Conservation (phyloP, 1,284 basidiomycete species). For the Salmacisia buchloeana region DNA sequence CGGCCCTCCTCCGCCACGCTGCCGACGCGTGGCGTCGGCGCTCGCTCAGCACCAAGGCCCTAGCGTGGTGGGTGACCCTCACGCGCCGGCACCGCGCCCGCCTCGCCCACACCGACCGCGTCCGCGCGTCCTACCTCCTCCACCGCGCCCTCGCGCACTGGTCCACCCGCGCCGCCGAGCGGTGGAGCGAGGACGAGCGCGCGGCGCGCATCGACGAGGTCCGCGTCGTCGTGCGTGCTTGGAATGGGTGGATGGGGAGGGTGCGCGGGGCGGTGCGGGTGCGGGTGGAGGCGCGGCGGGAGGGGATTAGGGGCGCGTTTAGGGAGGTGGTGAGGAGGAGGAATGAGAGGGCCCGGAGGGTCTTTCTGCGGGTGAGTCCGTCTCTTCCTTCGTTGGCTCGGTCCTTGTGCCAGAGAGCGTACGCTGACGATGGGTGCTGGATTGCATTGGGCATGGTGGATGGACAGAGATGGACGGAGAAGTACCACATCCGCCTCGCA, state of each 20-base stretch:
- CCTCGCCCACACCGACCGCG: neutral
- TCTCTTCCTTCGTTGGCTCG: too few relatives aligned
- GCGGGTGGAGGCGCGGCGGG: neutral
- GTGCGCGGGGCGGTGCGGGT: neutral
- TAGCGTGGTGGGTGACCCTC: constrained; percentile 30
- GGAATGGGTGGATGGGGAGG: neutral
- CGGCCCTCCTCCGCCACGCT: constrained; percentile 1
- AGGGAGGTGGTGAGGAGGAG: neutral
- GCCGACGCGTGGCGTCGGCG: constrained; percentile 21
- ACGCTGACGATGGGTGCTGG: too few relatives aligned
- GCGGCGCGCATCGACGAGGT: neutral
- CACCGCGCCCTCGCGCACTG: neutral
- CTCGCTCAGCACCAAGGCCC: constrained; percentile 14
- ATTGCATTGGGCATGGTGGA: too few relatives aligned
- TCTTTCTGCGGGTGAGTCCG: too few relatives aligned
- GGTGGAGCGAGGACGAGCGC: neutral
- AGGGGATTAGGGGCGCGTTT: neutral
- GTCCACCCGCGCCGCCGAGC: neutral
- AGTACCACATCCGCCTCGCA: neutral
- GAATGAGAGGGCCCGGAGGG: neutral
- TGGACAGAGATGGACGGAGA: neutral
- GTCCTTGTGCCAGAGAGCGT: too few relatives aligned
- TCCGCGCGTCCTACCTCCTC: neutral
- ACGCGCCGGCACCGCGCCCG: constrained; percentile 16
- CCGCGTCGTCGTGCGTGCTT: neutral